Base-by-base conservation (phyloP, 805 yeast species). In the Ogataea populi-albae region DNA sequence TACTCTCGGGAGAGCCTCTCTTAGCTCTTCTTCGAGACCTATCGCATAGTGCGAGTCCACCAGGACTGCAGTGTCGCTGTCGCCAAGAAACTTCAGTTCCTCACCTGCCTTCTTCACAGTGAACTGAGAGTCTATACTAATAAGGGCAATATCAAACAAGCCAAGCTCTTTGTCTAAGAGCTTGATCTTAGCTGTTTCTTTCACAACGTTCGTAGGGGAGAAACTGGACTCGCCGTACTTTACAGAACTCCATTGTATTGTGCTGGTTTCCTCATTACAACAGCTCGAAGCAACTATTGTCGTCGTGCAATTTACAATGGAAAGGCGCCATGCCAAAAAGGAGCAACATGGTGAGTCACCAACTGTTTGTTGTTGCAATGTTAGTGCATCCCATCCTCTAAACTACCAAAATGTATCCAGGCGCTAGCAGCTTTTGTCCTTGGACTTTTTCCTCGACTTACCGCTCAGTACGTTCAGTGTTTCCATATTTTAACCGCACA, bases 311-410 rank as follows among this genome's bases (percentile, higher is more conserved):
- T 41, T 27, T 1, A 28, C 42, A 14, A 38, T 34, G 0, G 61
- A 48, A 20, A 59, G 33, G 26, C 59, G 48, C 62, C 62, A 59
- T 5, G 56, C 36, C 6, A 59, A 32, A 37, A 53, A 57, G 17
- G 49, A 34, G 24, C 62, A 50, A 11, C 55, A 43, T 2, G 62
- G 52, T 4, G 59, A 29, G 32, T 58, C 60, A 3, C 64, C 64
- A 37, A 54, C 62, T 59, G 17, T n/a, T n/a, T n/a, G n/a, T n/a
- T n/a, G 4, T 28, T 5, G 21, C n/a, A 5, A 15, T 17, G 25
- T 27, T 25, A 15, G 45, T 38, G 35, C 34, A 26, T 21, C 11
- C 14, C 1, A 11, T n/a, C n/a, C n/a, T n/a, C n/a, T n/a, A n/a
- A n/a, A n/a, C n/a, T n/a, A n/a, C n/a, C n/a, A n/a, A n/a, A n/a